Evolutionary conservation across 225 moss, liverwort and hornwort genomes (phyloP).

Genomic region (Neckera pumila): DNA sequence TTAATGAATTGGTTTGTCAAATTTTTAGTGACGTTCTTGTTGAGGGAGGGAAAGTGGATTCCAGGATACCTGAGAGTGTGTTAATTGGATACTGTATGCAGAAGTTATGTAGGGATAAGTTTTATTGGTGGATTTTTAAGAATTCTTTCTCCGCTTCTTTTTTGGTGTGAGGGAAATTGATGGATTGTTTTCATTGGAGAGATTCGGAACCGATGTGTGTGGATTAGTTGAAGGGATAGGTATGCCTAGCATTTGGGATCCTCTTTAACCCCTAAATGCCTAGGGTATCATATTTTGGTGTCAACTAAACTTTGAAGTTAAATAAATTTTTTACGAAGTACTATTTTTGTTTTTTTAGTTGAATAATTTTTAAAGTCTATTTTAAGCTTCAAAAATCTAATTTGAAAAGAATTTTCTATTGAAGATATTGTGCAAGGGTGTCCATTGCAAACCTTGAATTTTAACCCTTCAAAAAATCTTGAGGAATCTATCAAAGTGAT

Average conservation of each 20-base stretch:
- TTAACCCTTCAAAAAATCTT: too few species aligned
- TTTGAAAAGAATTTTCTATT: neutral
- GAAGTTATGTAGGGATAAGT: neutral
- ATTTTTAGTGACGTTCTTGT: neutral
- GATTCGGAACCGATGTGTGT: neutral
- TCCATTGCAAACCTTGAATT: neutral
- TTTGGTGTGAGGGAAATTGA: neutral
- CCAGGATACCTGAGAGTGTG: neutral
- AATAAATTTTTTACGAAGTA: neutral
- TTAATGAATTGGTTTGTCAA: neutral
- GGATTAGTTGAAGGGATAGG: neutral
- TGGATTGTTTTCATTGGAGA: neutral
- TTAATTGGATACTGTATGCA: neutral
- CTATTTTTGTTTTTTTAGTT: neutral
- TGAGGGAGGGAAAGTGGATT: neutral
- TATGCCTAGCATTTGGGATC: neutral
- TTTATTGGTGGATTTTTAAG: neutral
- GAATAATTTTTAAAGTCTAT: neutral
- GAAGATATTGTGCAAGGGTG: neutral
- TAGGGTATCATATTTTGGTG: neutral
- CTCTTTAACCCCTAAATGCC: neutral
- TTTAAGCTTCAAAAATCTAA: neutral
- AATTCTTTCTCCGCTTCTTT: neutral
- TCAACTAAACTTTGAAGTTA: neutral
- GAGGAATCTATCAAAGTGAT: too few species aligned